Base-by-base conservation (phyloP, 2,329 filamentous ascomycete species). In the Erysiphe neolycopersici region DNA sequence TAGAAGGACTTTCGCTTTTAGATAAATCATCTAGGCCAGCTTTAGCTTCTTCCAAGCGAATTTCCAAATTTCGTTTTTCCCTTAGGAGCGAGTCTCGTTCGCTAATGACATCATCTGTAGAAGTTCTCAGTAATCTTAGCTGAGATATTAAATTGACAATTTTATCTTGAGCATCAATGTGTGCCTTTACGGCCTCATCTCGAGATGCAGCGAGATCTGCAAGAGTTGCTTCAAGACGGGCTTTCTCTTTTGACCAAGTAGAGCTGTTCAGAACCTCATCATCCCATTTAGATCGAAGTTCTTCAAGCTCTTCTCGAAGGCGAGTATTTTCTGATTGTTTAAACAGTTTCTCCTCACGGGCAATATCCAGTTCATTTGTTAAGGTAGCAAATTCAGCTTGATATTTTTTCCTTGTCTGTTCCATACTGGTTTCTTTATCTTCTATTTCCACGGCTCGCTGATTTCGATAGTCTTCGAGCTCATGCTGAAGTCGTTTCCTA, bases 181-280 rank as follows among this genome's bases (percentile, higher is more conserved):
- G 89, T 0, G 89, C 87, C 52, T 75, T 77, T 42, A 84, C 79
- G 10, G 89, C 87, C 59, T 98, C 89, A 50, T 98, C 87, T 2
- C 87, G 76, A n/a, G 84, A 92, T 41, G 81, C 76, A 11, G 80
- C 79, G 30, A 95, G 71, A 57, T 94, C 84, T 42, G 87, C 76
- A 44, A 98, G 67, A 5, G 84, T 91, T 47, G 84, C 74, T 58
- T 95, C 87, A 36, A 98, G 68, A 14, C 87, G 77, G 14, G 83
- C 71, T 65, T 95, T 95, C 62, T 98, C 87, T 64, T 98, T 98
- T 12, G 85, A 85, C 85, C 89, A 95, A 0, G 87, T 93, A 14
- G 84, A 92, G 60, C 83, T 92, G 62, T 95, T 95, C 52, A 95
- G 72, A 11, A 95, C 83, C 61, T 98, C 87, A 53, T 95, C 83